Evolutionary conservation across 495 filamentous ascomycete species (phyloP), one percentile per base, ranked within the genome.

Genomic region (Endocarpon pusillum): DNA sequence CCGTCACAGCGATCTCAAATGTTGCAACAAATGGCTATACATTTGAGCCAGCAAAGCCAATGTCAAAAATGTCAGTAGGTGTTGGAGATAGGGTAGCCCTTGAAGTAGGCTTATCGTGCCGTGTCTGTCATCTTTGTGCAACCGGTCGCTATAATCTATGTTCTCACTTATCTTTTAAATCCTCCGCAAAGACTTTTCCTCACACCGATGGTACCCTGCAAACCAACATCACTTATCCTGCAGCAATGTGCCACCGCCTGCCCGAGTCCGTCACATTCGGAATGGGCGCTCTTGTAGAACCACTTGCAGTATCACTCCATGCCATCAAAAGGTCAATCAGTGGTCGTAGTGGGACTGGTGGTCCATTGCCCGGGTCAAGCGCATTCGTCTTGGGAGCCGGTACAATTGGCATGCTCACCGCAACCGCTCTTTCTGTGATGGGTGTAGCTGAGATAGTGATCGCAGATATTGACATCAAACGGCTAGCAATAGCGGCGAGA

Each of bases 121-220:
- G 64, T 18, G 43, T 59, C 28, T 91, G 82, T 50, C 58, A 64
- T 5, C 55, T 75, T 16, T 91, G 82, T 51, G 42, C 43, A 14
- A 59, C 61, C 28, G 78, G 77, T 18, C 64, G 81, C 33, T 89
- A 91, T 52, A 93, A 91, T 53, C 80, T 93, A 57, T 93, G 83
- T 63, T 61, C 64, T n/a, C 52, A 57, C 7, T 76, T 93, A 70
- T 62, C 59, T 32, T 93, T 92, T 55, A 62, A 81, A 30, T 77
- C 72, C 47, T 81, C 74, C 30, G 83, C 82, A 11, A 86, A 85
- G 57, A 53, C 61, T 19, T 76, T 74, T 52, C 79, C 81, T 3
- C 82, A 91, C 43, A 64, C 71, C 15, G 81, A 91, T 56, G 82
- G 83, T 11, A 91, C 82, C 9, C 59, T 92, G 31, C 82, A 86